Evolutionary conservation across 2,329 filamentous ascomycete species (phyloP).

Genomic region (Aspergillus candidus): DNA sequence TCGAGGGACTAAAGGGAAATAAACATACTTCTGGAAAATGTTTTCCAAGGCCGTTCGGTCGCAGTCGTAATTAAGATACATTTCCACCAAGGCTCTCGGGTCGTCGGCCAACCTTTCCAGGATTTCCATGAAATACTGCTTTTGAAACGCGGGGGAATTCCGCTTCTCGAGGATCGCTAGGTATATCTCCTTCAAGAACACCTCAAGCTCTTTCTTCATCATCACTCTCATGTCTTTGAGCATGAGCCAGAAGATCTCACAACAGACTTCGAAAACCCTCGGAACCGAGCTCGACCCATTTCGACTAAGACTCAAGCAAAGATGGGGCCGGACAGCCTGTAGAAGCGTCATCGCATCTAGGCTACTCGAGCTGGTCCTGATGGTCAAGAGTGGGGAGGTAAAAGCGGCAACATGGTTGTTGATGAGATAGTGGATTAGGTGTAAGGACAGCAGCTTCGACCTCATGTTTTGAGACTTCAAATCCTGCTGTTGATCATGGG

Average conservation of each 20-base stretch:
- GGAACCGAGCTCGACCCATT: slow-evolving; percentile 93
- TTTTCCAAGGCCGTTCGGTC: slow-evolving; percentile 89
- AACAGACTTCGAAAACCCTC: slow-evolving; percentile 88
- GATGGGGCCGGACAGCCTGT: slow-evolving; percentile 92
- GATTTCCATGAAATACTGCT: slow-evolving; percentile 82
- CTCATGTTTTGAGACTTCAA: slow-evolving; percentile 93
- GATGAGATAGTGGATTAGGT: slow-evolving; percentile 89
- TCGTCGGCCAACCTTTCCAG: slow-evolving; percentile 79
- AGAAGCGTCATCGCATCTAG: slow-evolving; percentile 79
- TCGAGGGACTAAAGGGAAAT: background rate
- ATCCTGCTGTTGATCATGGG: slow-evolving; percentile 87
- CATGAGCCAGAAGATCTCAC: slow-evolving; percentile 98
- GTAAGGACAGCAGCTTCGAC: slow-evolving; percentile 89
- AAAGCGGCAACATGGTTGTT: slow-evolving; percentile 93
- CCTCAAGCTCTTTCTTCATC: slow-evolving; percentile 97
- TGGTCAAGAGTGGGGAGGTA: slow-evolving; percentile 83
- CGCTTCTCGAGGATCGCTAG: slow-evolving; percentile 82
- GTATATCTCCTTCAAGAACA: slow-evolving; percentile 97
- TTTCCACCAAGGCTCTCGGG: slow-evolving; percentile 82
- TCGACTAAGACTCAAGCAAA: slow-evolving; percentile 87
- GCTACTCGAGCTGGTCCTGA: slow-evolving; percentile 82
- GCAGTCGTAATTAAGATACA: slow-evolving; percentile 97
- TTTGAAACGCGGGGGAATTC: slow-evolving; percentile 81
- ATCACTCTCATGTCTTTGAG: slow-evolving; percentile 86
- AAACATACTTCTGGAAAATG: slow-evolving; percentile 68